Percentiles rank a stretch among this genome's conserved stretches.
Conservation (phyloP, 73 alveolate genomes). For the Tetrahymena thermophila region DNA sequence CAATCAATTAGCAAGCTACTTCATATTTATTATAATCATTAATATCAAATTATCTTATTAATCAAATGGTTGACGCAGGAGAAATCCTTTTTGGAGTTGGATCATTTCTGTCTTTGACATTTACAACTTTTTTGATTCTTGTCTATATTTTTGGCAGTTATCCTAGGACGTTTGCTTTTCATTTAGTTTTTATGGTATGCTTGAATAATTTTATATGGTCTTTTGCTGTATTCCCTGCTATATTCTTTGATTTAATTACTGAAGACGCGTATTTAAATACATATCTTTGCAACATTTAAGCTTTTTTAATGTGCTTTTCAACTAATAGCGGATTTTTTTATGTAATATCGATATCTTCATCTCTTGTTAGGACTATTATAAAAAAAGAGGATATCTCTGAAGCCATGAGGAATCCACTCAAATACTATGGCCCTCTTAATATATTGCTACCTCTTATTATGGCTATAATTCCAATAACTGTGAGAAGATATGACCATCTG, state of each 20-base stretch:
- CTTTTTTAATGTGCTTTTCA: background rate
- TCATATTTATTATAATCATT: too few species aligned
- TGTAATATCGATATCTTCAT: background rate
- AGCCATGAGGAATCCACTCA: background rate
- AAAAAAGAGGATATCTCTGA: background rate
- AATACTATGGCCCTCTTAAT: background rate
- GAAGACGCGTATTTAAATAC: background rate
- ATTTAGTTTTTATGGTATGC: background rate
- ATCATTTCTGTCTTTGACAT: background rate
- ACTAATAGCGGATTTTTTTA: background rate
- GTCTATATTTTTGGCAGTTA: background rate
- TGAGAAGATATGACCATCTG: background rate
- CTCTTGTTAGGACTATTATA: background rate
- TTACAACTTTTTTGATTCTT: background rate
- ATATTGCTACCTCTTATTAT: background rate
- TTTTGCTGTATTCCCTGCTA: background rate
- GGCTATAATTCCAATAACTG: background rate
- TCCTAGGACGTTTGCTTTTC: background rate
- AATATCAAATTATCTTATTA: too few species aligned
- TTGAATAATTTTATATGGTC: background rate
- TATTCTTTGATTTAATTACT: background rate
- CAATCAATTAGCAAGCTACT: background rate
- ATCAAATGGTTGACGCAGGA: background rate
- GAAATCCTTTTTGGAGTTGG: background rate
- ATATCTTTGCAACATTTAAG: background rate